Evolutionary conservation across 176 grass and related monocot genomes (phyloP).

Genomic region (Bolboschoenus planiculmis): DNA sequence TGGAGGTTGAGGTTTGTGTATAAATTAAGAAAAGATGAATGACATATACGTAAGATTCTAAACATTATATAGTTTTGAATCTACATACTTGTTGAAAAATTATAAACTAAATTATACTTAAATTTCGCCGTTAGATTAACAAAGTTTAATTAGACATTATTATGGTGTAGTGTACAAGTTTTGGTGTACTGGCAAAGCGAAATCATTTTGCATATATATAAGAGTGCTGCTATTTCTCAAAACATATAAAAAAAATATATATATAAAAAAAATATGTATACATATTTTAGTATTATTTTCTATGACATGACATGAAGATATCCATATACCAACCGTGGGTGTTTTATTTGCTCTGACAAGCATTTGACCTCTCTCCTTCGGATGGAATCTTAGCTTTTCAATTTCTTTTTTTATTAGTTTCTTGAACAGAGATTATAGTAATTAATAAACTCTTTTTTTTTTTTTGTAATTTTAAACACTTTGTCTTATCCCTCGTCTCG

Average conservation of each 20-base stretch:
- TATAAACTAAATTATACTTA: too few relatives aligned
- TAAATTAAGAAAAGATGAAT: too few relatives aligned
- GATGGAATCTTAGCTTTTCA: slow-evolving; percentile 11
- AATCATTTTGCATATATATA: background rate
- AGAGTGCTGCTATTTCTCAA: background rate
- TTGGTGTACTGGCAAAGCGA: background rate
- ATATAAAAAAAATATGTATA: background rate
- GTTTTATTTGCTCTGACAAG: slow-evolving; percentile 14
- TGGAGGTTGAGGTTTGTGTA: too few relatives aligned
- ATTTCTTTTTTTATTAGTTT: background rate
- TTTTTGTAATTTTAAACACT: background rate
- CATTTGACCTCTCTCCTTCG: slow-evolving; percentile 14
- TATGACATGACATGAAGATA: background rate
- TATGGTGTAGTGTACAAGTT: background rate
- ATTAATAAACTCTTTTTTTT: too few relatives aligned
- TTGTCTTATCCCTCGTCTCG: slow-evolving; percentile 23
- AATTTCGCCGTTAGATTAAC: too few relatives aligned
- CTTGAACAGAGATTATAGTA: background rate
- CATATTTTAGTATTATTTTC: background rate
- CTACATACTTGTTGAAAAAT: too few relatives aligned
- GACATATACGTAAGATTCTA: too few relatives aligned
- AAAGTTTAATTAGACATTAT: too few relatives aligned
- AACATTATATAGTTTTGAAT: too few relatives aligned
- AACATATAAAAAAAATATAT: background rate
- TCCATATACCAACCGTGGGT: slow-evolving; percentile 12